Evolutionary conservation across 192 early-diverging fungal species (phyloP).

Genomic region (Linnemannia schmuckeri): DNA sequence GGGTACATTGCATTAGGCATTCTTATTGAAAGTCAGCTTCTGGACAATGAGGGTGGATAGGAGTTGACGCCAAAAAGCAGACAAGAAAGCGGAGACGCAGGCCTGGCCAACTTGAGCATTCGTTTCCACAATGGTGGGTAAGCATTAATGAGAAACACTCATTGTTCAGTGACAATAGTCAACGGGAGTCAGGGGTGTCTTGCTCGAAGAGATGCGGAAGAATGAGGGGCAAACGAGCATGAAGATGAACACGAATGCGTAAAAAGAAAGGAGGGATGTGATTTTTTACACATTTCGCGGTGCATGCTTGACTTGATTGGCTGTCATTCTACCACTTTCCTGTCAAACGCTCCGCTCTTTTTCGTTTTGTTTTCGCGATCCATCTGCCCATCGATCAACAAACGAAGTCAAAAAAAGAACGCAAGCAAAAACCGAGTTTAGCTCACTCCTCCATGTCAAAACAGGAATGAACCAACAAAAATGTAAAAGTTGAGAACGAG

Average conservation of each 20-base stretch:
- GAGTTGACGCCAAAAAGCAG: background rate
- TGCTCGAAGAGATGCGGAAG: background rate
- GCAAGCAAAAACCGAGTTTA: background rate
- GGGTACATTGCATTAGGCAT: background rate
- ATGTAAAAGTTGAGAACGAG: background rate
- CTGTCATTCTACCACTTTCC: background rate
- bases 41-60: background rate
- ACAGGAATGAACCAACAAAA: background rate
- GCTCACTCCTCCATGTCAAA: background rate
- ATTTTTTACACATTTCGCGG: background rate
- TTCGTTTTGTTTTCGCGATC: too few relatives aligned
- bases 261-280: background rate
- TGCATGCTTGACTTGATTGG: constrained; percentile 1
- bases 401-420: background rate
- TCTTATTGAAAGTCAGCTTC: background rate
- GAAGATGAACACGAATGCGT: background rate
- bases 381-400: background rate
- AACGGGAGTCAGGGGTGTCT: background rate
- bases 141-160: too few relatives aligned
- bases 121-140: too few relatives aligned
- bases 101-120: too few relatives aligned
- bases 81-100: background rate
- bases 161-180: too few relatives aligned
- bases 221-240: background rate
- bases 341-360: background rate